Base-by-base conservation (phyloP, 176 grass and related monocot genomes). In the Phoenix dactylifera region DNA sequence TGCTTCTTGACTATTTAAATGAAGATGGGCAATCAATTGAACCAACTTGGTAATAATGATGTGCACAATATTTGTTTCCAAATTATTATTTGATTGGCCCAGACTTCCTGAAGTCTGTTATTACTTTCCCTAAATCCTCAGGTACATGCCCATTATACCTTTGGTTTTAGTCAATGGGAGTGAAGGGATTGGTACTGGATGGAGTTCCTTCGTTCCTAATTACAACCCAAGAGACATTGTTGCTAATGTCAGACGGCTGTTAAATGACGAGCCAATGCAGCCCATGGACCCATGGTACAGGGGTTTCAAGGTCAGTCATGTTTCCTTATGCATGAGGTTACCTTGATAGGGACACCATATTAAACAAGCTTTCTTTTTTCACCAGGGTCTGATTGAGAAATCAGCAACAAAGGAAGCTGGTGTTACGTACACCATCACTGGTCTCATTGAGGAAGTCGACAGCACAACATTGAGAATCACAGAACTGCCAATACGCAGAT, bases 101-200 rank as follows among this genome's bases (percentile, higher is more conserved):
- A 23, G 16, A 24, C 50, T 56, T 59, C 59, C 61, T 58, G 30
- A 9, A 7, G 30, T 54, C 24, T 35, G 9, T 55, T 7, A 49
- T 82, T 70, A 49, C 6, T 15, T 50, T 72, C 18, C 60, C 32
- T 24, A 28, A 64, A 56, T 64, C 51, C 17, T 74, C 64, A 97
- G 93, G 84, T 97, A 83, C 73, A 48, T 92, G 70, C 93, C 92
- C 18, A 80, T 88, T 57, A 71, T 97, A 75, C 92, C 92, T 16
- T 80, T 88, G 84, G 87, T 97, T 58, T 71, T 97, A 60, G 69
- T 91, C 53, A 97, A 97, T 57, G 92, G 92, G 73, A 97, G 84
- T 74, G 92, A 97, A 77, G 92, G 84, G 54, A 97, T 88, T 75
- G 92, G 92, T 18, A 97, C 81, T 22, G 92, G 87, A 66, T 97